These are phyloP conservation scores for Neoboletus brunneissimus DNA, from an alignment of 768 basidiomycete species.

Conservation along the genomic window DNA sequence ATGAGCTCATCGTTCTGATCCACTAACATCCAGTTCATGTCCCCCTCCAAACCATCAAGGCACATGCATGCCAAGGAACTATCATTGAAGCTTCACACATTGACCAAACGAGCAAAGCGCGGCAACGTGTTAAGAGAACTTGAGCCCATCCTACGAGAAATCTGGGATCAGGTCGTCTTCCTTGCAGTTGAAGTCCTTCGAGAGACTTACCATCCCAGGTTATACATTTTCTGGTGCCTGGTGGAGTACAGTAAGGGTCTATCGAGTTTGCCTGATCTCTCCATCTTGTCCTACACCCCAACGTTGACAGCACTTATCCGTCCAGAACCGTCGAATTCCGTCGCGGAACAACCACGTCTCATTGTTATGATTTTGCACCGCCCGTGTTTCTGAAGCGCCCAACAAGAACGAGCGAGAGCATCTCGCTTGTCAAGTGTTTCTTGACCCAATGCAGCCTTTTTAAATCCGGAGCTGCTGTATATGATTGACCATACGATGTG, in stretches of 20 bases:
- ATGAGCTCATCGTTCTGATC: too few species aligned
- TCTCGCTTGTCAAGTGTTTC: not conserved
- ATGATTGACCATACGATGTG: not conserved
- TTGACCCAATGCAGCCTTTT: not conserved
- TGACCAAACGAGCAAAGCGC: not conserved
- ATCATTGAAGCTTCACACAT: not conserved
- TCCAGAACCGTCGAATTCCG: not conserved
- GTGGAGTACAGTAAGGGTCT: not conserved
- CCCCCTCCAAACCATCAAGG: too few species aligned
- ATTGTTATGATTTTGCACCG: not conserved
- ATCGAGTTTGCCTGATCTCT: not conserved
- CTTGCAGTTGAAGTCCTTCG: not conserved
- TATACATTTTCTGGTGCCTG: not conserved
- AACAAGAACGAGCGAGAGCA: not conserved
- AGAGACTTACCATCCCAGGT: not conserved
- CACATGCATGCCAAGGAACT: not conserved
- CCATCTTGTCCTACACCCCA: not conserved
- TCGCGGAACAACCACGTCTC: not conserved
- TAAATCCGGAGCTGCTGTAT: not conserved
- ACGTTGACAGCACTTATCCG: not conserved
- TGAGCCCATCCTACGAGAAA: not conserved
- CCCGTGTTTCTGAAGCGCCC: not conserved
- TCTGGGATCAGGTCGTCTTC: not conserved
- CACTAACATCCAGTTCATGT: too few species aligned
- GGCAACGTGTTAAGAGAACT: not conserved